These are phyloP conservation scores for Mycena citricolor DNA, from an alignment of 1,284 basidiomycete genomes.

Conservation along the genomic window DNA sequence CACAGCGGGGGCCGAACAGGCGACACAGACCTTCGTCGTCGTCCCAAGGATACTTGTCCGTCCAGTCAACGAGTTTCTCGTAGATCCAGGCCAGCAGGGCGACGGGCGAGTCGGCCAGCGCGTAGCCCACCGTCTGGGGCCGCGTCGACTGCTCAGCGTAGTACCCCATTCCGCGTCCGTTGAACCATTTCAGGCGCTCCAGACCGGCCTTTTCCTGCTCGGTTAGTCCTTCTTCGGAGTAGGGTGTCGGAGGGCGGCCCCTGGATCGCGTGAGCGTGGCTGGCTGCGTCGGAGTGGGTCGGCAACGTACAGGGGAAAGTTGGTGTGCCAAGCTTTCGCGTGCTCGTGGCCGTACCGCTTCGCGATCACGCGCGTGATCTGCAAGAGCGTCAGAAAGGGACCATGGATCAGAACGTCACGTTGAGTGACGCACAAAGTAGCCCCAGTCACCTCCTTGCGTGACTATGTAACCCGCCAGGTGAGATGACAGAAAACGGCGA, in stretches of 20 bases:
- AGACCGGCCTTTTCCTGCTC: conserved; percentile 37
- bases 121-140: conserved; percentile 54
- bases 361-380: conserved; percentile 34
- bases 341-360: conserved; percentile 33
- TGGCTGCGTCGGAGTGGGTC: not conserved
- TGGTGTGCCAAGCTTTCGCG: conserved; percentile 41
- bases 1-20: conserved; percentile 48
- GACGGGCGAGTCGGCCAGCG: conserved; percentile 49
- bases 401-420: conserved; percentile 44
- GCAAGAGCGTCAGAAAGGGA: not conserved
- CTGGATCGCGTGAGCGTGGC: not conserved
- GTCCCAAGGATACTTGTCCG: conserved; percentile 47
- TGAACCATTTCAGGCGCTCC: conserved; percentile 18
- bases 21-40: conserved; percentile 51
- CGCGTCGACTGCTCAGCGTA: conserved; percentile 42
- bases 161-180: conserved; percentile 40
- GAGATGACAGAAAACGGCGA: conserved; percentile 21
- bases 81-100: conserved; percentile 58
- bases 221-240: conserved; percentile 19
- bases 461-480: conserved; percentile 17
- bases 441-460: conserved; percentile 50
- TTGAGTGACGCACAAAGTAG: conserved; percentile 32
- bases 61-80: conserved; percentile 52
- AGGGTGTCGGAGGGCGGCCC: not conserved
- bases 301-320: conserved; percentile 30